Evolutionary conservation across 2,329 filamentous ascomycete species (phyloP), one percentile per base, ranked within the genome.

Genomic region (Fusarium sp.): DNA sequence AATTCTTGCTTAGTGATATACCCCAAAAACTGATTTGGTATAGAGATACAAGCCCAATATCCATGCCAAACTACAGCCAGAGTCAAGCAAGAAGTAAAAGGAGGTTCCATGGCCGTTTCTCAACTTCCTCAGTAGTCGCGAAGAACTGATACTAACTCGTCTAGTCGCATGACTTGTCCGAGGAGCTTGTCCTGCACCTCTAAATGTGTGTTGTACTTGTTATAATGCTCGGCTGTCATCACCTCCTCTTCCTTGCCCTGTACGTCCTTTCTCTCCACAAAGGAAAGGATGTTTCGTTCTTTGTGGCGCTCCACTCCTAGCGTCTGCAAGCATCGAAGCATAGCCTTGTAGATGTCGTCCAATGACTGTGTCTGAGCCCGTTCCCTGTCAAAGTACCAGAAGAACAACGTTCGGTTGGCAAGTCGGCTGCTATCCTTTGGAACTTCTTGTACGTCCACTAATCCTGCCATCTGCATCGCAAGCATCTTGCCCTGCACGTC

Each of bases 401-500:
- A 86, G 74, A 93, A 98, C 24, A 97, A 85, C 1, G 93, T 96
- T 48, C 92, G 88, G 61, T 89, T 91, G 1, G 93, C 91, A 69
- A 91, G 86, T 31, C 93, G 89, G 61, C 88, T 89, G 65, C 90
- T 90, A 71, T 98, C 94, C 65, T 91, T 91, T 1, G 95, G 95
- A 1, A 99, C 90, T 78, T 99, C 95, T 75, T 99, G 95, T 6
- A 96, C 87, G 67, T 98, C 92, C 11, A 97, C 87, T 59, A 95
- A 89, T 2, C 95, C 94, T 15, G 88, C 88, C 74, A 92, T 88
- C 68, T 96, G 91, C 84, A 99, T 91, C 61, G 89, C 87, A 12
- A 91, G 89, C 76, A 98, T 89, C 61, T 93, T 90, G 55, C 89
- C 88, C 42, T 95, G 91, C 24, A 98, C 87, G 49, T 97, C 92